Evolutionary conservation across 2,329 filamentous ascomycete genomes (phyloP).

Genomic region (Sclerotinia spermophila): DNA sequence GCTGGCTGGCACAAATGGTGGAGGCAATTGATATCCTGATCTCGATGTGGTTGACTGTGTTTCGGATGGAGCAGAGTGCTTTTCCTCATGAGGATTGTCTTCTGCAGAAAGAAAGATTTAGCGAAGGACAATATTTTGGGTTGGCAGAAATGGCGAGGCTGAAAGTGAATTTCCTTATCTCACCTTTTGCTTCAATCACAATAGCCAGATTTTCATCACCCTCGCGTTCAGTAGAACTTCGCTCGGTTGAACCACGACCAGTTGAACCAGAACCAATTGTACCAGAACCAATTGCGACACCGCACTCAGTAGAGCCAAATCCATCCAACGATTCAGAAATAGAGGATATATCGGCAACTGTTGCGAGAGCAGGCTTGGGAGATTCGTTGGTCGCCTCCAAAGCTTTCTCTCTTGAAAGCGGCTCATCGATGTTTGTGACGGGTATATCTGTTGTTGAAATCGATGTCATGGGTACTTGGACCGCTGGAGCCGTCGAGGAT

Average conservation of each 20-base stretch:
- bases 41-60: conserved; percentile 30
- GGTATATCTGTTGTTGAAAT: conserved; percentile 10
- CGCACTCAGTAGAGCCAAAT: conserved; percentile 4
- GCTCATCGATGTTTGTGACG: conserved; percentile 22
- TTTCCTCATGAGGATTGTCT: conserved; percentile 22
- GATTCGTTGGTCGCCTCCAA: conserved; percentile 19
- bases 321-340: conserved; percentile 2
- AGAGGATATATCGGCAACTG: not conserved
- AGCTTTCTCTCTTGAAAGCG: conserved; percentile 21
- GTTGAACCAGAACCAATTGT: not conserved
- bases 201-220: not conserved
- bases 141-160: not conserved
- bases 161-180: conserved; percentile 24
- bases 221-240: not conserved
- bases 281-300: not conserved
- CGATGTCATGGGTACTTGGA: conserved; percentile 19
- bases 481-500: conserved; percentile 19
- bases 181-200: conserved; percentile 17
- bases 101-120: conserved; percentile 11
- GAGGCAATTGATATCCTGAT: conserved; percentile 44
- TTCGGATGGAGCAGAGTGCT: conserved; percentile 29
- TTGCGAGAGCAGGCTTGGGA: conserved; percentile 13
- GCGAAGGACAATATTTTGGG: conserved; percentile 16
- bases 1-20: conserved; percentile 42
- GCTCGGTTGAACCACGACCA: not conserved